These are phyloP conservation scores for Scutellaria minor DNA, from an alignment of 257 asterid genomes.

Conservation along the genomic window DNA sequence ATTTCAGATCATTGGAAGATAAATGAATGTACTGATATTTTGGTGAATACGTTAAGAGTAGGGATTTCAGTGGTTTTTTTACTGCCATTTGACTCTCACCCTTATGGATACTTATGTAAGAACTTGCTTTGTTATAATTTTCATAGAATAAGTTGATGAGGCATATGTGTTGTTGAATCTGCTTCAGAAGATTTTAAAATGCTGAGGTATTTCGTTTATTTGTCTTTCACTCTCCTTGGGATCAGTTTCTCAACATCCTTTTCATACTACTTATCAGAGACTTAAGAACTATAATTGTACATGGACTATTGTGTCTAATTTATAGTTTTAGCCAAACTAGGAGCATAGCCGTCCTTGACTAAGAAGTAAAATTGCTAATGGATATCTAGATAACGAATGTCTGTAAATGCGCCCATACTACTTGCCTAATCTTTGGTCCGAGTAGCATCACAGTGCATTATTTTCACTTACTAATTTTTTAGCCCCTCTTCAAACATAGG, in stretches of 20 bases:
- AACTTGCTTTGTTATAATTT: slow-evolving; percentile 4
- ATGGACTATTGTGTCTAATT: background rate
- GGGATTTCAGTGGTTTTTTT: background rate
- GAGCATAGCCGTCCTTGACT: too few species aligned
- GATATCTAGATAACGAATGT: too few species aligned
- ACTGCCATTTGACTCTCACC: background rate
- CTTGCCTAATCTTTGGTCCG: too few species aligned
- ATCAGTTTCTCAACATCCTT: background rate
- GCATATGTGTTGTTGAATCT: background rate
- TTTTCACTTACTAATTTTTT: too few species aligned
- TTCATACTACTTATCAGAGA: background rate
- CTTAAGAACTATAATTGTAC: background rate
- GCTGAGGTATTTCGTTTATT: background rate
- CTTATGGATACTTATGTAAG: slow-evolving; percentile 2
- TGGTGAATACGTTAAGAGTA: background rate
- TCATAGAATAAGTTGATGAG: background rate
- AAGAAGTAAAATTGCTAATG: too few species aligned
- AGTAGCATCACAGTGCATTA: too few species aligned
- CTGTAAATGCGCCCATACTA: too few species aligned
- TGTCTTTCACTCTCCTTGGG: slow-evolving; percentile 11
- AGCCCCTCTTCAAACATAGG: too few species aligned
- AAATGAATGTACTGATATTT: background rate
- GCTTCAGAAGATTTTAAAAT: background rate
- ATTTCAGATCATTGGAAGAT: background rate
- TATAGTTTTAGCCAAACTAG: too few species aligned